Conservation (phyloP, 2,329 filamentous ascomycete genomes). For the Achaetomium macrosporum region DNA sequence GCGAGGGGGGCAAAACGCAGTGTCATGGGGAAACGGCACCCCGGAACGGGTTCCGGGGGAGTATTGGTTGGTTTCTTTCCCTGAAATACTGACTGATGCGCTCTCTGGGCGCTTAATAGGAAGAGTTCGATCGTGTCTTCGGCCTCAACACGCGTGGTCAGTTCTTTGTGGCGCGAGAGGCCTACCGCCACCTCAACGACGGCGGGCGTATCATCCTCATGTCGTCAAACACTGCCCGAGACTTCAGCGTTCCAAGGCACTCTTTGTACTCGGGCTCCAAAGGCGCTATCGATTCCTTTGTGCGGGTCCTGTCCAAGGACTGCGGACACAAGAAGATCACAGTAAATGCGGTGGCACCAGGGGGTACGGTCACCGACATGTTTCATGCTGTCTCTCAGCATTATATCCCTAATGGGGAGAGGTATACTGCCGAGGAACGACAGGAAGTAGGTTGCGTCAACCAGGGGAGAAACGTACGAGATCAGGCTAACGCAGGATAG, state of each 20-base stretch:
- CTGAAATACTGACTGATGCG: too few relatives aligned
- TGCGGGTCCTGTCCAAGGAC: conserved; percentile 66
- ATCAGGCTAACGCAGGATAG: conserved; percentile 38
- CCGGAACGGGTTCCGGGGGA: too few relatives aligned
- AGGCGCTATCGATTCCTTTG: conserved; percentile 71
- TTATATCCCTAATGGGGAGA: conserved; percentile 54
- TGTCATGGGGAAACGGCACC: too few relatives aligned
- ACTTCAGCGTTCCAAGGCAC: conserved; percentile 64
- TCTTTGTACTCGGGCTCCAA: conserved; percentile 70
- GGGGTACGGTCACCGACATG: conserved; percentile 61
- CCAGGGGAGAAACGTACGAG: neutral
- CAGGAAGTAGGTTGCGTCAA: conserved; percentile 38
- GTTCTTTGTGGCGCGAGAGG: conserved; percentile 67
- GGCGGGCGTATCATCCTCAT: conserved; percentile 68
- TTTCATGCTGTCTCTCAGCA: conserved; percentile 57
- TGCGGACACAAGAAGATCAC: conserved; percentile 59
- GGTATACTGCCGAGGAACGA: conserved; percentile 50
- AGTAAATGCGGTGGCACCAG: conserved; percentile 58
- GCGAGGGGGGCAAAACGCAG: too few relatives aligned
- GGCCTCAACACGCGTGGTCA: conserved; percentile 62
- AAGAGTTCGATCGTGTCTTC: conserved; percentile 68
- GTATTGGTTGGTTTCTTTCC: too few relatives aligned
- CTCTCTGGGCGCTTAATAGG: too few relatives aligned
- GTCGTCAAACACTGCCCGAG: conserved; percentile 64
- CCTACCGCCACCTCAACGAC: conserved; percentile 62